phyloP scores from a whole-genome alignment of 2,329 filamentous ascomycete genomes.

The Paradendryphiella salina region DNA sequence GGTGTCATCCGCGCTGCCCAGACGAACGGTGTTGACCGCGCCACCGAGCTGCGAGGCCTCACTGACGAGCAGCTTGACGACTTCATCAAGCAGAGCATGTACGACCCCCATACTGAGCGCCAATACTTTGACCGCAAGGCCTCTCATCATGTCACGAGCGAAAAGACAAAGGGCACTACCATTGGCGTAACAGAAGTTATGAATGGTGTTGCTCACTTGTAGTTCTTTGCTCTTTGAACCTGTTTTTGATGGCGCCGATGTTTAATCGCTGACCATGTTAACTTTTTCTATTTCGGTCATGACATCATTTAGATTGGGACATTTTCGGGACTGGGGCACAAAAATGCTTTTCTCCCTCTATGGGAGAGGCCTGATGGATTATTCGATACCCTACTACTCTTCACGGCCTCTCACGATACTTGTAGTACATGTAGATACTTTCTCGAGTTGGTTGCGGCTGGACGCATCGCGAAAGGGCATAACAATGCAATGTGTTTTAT shows the following conservation, averaged over 20 bases:
- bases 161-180: slow-evolving; percentile 25
- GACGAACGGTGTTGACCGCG: slow-evolving; percentile 65
- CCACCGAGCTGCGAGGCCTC: slow-evolving; percentile 64
- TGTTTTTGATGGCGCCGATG: slow-evolving; percentile 11
- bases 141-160: slow-evolving; percentile 33
- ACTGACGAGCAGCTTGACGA: slow-evolving; percentile 70
- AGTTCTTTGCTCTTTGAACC: slow-evolving; percentile 20
- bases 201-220: slow-evolving; percentile 41
- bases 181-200: slow-evolving; percentile 34
- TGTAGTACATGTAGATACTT: slow-evolving; percentile 11
- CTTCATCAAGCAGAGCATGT: slow-evolving; percentile 61
- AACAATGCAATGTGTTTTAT: slow-evolving; percentile 9
- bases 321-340: slow-evolving; percentile 12
- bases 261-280: background rate
- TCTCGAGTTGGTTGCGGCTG: slow-evolving; percentile 1
- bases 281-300: slow-evolving; percentile 16
- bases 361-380: slow-evolving; percentile 20
- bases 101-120: slow-evolving; percentile 55
- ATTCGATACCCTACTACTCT: slow-evolving; percentile 32
- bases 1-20: slow-evolving; percentile 94
- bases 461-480: slow-evolving; percentile 1
- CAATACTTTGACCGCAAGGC: slow-evolving; percentile 49
- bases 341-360: slow-evolving; percentile 15
- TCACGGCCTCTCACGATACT: slow-evolving; percentile 18
- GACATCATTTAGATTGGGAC: slow-evolving; percentile 27